Percentiles rank a stretch among this genome's conserved stretches.
Conservation (phyloP, 257 asterid genomes). For the Solanum tarapatanum region DNA sequence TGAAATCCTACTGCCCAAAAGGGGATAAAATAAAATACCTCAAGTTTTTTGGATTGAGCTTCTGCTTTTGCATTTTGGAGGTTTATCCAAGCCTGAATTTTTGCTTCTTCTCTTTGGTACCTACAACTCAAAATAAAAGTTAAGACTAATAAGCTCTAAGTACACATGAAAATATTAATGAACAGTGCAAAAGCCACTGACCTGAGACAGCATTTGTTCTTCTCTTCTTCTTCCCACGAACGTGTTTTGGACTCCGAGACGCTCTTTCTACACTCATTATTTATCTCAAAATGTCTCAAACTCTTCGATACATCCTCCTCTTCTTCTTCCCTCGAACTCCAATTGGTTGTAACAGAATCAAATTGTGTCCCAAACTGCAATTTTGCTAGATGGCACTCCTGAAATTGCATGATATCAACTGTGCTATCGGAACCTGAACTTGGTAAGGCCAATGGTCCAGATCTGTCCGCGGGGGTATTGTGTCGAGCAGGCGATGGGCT, state of each 20-base stretch:
- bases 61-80: conserved; percentile 94
- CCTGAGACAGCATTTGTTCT: conserved; percentile 77
- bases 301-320: conserved; percentile 98
- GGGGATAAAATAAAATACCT: conserved; percentile 30
- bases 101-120: conserved; percentile 96
- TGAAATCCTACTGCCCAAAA: not conserved
- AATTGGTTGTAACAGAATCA: conserved; percentile 45
- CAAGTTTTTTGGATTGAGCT: conserved; percentile 96
- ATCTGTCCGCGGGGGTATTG: conserved; percentile 74
- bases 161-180: not conserved
- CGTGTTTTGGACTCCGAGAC: conserved; percentile 45
- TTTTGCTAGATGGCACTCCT: conserved; percentile 80
- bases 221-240: conserved; percentile 81
- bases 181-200: not conserved
- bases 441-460: conserved; percentile 54
- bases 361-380: conserved; percentile 40
- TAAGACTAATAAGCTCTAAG: not conserved
- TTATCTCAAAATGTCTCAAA: conserved; percentile 87
- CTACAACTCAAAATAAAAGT: conserved; percentile 18
- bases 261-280: conserved; percentile 42
- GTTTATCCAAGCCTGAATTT: conserved; percentile 95
- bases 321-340: conserved; percentile 96
- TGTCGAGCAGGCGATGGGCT: conserved; percentile 78
- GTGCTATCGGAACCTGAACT: conserved; percentile 19
- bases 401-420: conserved; percentile 50